These are phyloP conservation scores for Obelidium mucronatum DNA, from an alignment of 192 early-diverging fungal genomes.

Conservation along the genomic window DNA sequence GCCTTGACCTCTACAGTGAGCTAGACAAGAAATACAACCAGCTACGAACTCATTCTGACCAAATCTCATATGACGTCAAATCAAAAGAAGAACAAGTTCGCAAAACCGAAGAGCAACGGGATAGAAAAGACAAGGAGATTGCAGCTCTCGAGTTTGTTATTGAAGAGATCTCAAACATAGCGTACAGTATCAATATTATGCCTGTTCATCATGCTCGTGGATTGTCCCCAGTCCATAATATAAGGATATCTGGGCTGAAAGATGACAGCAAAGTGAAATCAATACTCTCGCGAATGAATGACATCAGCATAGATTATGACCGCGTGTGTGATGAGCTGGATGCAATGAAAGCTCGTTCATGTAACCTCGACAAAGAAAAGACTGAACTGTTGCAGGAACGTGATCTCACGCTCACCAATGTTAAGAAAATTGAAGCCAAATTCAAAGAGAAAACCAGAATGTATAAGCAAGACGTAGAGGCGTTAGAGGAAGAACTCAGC, in stretches of 20 bases:
- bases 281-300: conserved; percentile 24
- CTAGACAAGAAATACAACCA: conserved; percentile 42
- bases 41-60: conserved; percentile 35
- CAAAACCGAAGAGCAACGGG: background rate
- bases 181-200: background rate
- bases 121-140: conserved; percentile 26
- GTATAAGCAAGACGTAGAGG: conserved; percentile 1
- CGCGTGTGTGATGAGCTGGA: conserved; percentile 13
- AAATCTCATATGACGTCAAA: conserved; percentile 37
- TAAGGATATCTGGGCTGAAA: background rate
- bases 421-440: conserved; percentile 36
- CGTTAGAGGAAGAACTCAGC: conserved; percentile 20
- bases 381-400: conserved; percentile 23
- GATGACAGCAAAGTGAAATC: conserved; percentile 19
- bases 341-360: conserved; percentile 1
- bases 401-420: background rate
- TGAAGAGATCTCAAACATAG: conserved; percentile 24
- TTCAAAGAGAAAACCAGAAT: conserved; percentile 29
- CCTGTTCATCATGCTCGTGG: background rate
- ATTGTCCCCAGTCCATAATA: conserved; percentile 10
- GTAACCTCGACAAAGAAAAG: background rate
- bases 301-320: conserved; percentile 28
- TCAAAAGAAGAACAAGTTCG: conserved; percentile 15
- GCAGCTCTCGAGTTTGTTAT: conserved; percentile 23
- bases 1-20: conserved; percentile 37